Percentiles rank a stretch among this genome's conserved stretches.
Conservation (phyloP, 768 basidiomycete species). For the Panaeolus papilionaceus region DNA sequence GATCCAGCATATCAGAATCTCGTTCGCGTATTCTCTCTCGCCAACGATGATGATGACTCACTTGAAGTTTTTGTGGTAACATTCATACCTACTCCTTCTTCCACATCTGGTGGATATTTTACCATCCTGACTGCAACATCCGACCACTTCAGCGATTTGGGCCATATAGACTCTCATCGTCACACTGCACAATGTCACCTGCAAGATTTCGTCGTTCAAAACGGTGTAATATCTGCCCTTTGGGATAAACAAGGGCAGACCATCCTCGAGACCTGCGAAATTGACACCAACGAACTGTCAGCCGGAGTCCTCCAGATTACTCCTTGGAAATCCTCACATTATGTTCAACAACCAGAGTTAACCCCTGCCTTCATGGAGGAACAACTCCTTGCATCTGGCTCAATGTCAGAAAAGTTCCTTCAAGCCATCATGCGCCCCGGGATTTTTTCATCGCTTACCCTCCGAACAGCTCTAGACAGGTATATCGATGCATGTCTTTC, state of each 20-base stretch:
- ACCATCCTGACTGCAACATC: conserved; percentile 61
- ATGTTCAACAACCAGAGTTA: conserved; percentile 76
- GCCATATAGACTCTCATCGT: conserved; percentile 63
- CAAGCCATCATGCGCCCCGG: conserved; percentile 86
- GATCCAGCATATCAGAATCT: conserved; percentile 68
- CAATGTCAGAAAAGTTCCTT: conserved; percentile 81
- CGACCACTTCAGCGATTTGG: conserved; percentile 66
- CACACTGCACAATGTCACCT: conserved; percentile 72
- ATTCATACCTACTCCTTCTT: conserved; percentile 74
- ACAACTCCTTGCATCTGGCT: conserved; percentile 71
- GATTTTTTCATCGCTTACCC: conserved; percentile 83
- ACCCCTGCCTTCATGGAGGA: conserved; percentile 92
- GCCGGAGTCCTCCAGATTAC: conserved; percentile 35
- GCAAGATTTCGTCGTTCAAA: conserved; percentile 76
- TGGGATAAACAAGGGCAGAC: conserved; percentile 87
- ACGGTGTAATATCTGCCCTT: conserved; percentile 64
- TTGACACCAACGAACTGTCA: conserved; percentile 46
- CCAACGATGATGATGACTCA: conserved; percentile 49
- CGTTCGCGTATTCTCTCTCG: conserved; percentile 63
- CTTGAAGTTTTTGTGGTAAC: conserved; percentile 61
- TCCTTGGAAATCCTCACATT: conserved; percentile 61
- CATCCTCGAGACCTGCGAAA: conserved; percentile 61
- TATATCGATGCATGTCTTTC: conserved; percentile 79
- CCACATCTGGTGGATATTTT: conserved; percentile 82
- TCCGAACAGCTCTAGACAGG: conserved; percentile 82